phyloP scores from a whole-genome alignment of 306 rosid species.

The Oxytropis ochrocephala region DNA sequence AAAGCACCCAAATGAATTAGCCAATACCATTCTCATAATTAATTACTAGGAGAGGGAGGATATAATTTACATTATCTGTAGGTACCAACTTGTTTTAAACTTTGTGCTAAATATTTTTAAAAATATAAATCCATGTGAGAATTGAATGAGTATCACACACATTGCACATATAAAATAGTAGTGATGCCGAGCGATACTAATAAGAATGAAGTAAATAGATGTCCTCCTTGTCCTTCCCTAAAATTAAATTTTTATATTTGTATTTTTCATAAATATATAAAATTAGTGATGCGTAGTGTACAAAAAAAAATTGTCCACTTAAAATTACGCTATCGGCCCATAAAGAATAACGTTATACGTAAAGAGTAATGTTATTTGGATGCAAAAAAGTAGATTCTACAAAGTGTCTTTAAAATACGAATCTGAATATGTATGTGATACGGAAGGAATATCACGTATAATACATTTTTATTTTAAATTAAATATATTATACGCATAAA shows the following conservation, averaged over 20 bases:
- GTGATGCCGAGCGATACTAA: neutral
- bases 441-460: too few species aligned
- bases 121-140: constrained; percentile 15
- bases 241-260: neutral
- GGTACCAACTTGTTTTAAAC: too few species aligned
- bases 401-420: too few species aligned
- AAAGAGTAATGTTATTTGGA: too few species aligned
- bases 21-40: constrained; percentile 29
- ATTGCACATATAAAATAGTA: neutral
- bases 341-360: too few species aligned
- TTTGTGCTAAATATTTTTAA: neutral
- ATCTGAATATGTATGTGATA: too few species aligned
- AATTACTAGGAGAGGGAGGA: constrained; percentile 18
- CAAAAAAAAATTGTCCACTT: neutral
- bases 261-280: too few species aligned
- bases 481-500: too few species aligned
- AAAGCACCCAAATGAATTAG: constrained; percentile 31
- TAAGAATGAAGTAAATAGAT: neutral
- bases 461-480: too few species aligned
- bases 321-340: neutral
- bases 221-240: neutral
- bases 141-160: neutral
- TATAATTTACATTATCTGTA: constrained; percentile 31
- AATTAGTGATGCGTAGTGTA: neutral
- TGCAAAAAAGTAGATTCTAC: too few species aligned